Evolutionary conservation across 2,329 filamentous ascomycete genomes (phyloP).

Genomic region (Botryotinia calthae): DNA sequence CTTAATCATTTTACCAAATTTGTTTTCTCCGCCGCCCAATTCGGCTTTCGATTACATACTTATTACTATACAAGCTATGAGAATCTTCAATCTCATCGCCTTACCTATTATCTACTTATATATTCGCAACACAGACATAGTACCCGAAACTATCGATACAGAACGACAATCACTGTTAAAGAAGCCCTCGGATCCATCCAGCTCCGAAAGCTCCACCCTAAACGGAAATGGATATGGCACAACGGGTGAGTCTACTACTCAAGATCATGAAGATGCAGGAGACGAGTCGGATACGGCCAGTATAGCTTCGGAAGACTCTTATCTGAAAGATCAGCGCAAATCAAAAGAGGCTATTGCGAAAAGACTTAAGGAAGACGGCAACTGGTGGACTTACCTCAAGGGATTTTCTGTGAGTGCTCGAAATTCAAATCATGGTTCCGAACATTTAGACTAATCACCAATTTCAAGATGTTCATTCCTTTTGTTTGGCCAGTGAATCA

Average conservation of each 20-base stretch:
- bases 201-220: constrained; percentile 28
- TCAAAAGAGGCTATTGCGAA: constrained; percentile 61
- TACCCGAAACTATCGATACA: constrained; percentile 46
- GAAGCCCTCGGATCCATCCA: constrained; percentile 41
- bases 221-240: constrained; percentile 34
- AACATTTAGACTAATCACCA: constrained; percentile 6
- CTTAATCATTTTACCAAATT: constrained; percentile 43
- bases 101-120: constrained; percentile 39
- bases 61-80: constrained; percentile 32
- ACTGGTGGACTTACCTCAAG: constrained; percentile 74
- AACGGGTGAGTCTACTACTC: constrained; percentile 25
- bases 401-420: constrained; percentile 55
- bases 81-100: constrained; percentile 39
- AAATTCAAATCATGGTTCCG: not conserved
- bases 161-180: constrained; percentile 59
- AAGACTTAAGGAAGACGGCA: constrained; percentile 69
- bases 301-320: constrained; percentile 51
- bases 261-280: constrained; percentile 24
- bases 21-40: constrained; percentile 26
- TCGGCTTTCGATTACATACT: constrained; percentile 31
- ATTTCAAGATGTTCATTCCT: constrained; percentile 64
- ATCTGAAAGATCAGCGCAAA: constrained; percentile 52
- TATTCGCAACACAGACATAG: constrained; percentile 33
- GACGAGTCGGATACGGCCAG: constrained; percentile 25
- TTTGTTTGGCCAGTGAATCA: constrained; percentile 75